Evolutionary conservation across 805 yeast genomes (phyloP), one percentile per base, ranked within the genome.

Genomic region (Saccharomyces cerevisiae): DNA sequence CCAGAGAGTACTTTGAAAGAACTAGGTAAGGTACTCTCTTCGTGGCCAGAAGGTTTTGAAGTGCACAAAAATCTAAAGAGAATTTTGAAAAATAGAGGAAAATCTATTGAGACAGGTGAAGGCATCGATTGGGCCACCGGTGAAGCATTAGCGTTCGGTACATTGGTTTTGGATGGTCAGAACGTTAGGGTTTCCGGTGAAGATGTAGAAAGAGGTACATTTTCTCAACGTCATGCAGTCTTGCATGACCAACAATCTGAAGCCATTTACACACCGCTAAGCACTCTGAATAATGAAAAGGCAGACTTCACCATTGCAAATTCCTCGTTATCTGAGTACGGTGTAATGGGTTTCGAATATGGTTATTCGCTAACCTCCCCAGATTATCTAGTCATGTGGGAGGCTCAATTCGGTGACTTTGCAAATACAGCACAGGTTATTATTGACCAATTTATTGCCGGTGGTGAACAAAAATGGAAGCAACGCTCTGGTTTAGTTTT

Each of bases 141-240:
- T 82, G 99, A 94, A 78, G 98, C 98, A 49, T 83, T 94, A 65
- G 99, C 99, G 21, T 92, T 85, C 67, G 99, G 98, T 69, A 83
- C 97, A 51, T 79, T 94, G 63, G 85, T 85, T 53, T 71, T 84
- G 67, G 99, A 94, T 76, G 99, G 99, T 60, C 87, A 85, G 76
- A 96, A 92, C 66, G 95, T 94, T 57, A 88, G 99, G 79, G 87
- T 94, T 51, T 88, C 97, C 49, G 99, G 99, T 72, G 98, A 94
- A 79, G 99, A 94, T 82, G 98, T 94, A 61, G 99, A 94, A 81
- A 90, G 99, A 83, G 99, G 99, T 79, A 94, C 99, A 46, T 92
- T 94, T 82, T 94, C 99, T 53, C 99, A 94, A 79, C 92, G 99
- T 78, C 99, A 94, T 71, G 92, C 98, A 55, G 97, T 94, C 49